Evolutionary conservation across 2,329 filamentous ascomycete genomes (phyloP), one percentile per base, ranked within the genome.

Genomic region (Macrophomina phaseolina): DNA sequence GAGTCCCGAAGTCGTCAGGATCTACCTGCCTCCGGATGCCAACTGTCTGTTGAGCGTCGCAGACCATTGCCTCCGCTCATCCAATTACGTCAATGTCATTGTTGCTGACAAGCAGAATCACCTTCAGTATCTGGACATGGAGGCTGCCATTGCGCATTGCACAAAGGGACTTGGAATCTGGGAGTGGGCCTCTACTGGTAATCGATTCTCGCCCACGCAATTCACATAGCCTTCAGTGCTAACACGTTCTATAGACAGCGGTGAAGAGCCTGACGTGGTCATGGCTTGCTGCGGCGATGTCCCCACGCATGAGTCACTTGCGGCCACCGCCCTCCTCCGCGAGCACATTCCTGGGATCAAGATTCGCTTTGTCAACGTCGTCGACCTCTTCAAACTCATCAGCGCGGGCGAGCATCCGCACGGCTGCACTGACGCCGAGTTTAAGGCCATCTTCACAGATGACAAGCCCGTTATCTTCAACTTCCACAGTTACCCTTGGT

Each of bases 401-500:
- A 86, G 89, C 67, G 83, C 87, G 66, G 81, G 78, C 23, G 87
- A 92, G 72, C 91, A 94, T 75, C 89, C 91, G 0, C 91, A 94
- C 78, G 91, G 91, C 48, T 83, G 93, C 67, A 84, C 82, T 0
- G 87, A 91, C 71, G 70, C 72, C 18, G 89, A 92, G 74, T 94
- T 89, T 86, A 79, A 78, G 14, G 82, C 89, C 46, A 80, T 93
- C 70, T 94, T 94, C 83, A 93, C 91, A 0, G 82, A 84, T 16
- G 82, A 92, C 81, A 89, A 84, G 70, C 91, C 91, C 28, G 82
- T 92, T 75, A 88, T 93, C 74, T 93, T 94, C 83, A 93, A 93
- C 81, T 94, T 93, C 86, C 91, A 94, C 81, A 90, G 87, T 38
- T 93, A 94, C 80, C 91, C 91, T 8, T 93, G 89, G 90, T 83